Base-by-base conservation (phyloP, 1,139 yeast genomes). In the Yamadazyma dushanensis region DNA sequence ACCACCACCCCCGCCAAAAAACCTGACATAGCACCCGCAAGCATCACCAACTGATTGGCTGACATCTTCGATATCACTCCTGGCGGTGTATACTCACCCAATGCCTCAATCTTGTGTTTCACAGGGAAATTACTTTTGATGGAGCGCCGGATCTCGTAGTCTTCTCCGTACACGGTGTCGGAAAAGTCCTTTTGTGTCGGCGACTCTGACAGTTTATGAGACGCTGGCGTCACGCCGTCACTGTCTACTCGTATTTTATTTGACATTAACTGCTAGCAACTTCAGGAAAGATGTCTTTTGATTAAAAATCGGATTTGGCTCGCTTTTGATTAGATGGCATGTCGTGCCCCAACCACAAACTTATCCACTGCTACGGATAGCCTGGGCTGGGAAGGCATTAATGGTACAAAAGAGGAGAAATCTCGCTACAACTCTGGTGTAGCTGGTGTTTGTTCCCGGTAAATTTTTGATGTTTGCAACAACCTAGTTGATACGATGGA, bases 1-100 rank as follows among this genome's bases (percentile, higher is more conserved):
- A 70, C 76, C 9, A 66, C 64, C 4, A 70, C 63, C 2, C 76
- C 76, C 0, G 76, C 72, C 18, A 70, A 48, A 40, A 70, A 68
- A 9, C 76, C 76, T 3, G 74, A 63, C 3, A 70, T 66, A 3
- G 74, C 74, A 3, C 73, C 74, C 5, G 73, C 60, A 15, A 66
- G 32, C 30, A 75, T 67, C 11, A 69, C 64, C 27, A 70, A 48
- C 48, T 70, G 74, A 34, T 57, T 56, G 8, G 62, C 52, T 3
- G 67, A 54, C 19, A 59, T 43, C 16, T 48, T 50, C 4, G 56
- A 33, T 16, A 66, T 37, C 17, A 56, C 37, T 3, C 37, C 32
- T 4, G 65, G 60, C 5, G 65, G 59, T 7, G 46, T 34, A 26
- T 54, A 40, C 19, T 47, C 45, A n/a, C 57, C 57, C 18, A 59